Percentiles rank a stretch among this genome's conserved stretches.
Conservation (phyloP, 495 filamentous ascomycete genomes). For the Penicillium lividum region DNA sequence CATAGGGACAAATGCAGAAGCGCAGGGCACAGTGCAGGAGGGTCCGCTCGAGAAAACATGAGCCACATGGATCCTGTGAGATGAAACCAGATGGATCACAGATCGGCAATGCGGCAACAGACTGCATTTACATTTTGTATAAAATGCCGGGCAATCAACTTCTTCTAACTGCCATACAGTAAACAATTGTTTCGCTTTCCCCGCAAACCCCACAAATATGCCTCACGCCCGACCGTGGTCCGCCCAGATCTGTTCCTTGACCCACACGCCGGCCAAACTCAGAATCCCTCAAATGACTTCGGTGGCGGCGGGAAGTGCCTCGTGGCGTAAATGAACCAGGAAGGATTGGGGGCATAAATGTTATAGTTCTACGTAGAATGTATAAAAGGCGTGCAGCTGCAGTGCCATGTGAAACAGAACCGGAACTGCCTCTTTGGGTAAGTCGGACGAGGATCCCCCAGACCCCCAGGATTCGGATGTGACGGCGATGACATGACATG, state of each 20-base stretch:
- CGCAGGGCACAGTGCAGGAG: not conserved
- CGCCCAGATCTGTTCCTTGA: not conserved
- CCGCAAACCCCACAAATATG: not conserved
- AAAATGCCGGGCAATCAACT: too few relatives aligned
- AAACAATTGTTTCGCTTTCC: not conserved
- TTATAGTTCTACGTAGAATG: constrained; percentile 7
- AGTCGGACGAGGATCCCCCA: constrained; percentile 18
- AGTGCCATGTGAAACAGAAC: constrained; percentile 4
- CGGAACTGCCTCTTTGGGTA: constrained; percentile 31
- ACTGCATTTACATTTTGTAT: not conserved
- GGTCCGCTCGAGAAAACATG: not conserved
- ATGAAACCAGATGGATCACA: not conserved
- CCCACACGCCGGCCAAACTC: constrained; percentile 3
- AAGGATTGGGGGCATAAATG: not conserved
- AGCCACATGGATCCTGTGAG: too few relatives aligned
- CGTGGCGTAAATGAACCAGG: constrained; percentile 9
- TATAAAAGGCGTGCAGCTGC: not conserved
- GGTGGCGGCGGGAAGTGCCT: constrained; percentile 28
- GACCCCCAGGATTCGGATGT: constrained; percentile 26
- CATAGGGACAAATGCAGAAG: not conserved
- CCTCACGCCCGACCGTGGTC: too few relatives aligned
- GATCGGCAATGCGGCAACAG: constrained; percentile 3
- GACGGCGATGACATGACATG: constrained; percentile 14
- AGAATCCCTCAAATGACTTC: constrained; percentile 21
- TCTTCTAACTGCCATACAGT: too few relatives aligned